A percentile compares a stretch with the other conserved stretches of the same genome.
phyloP scores from a whole-genome alignment of 1,284 basidiomycete genomes.

The Cryptococcus floricola region DNA sequence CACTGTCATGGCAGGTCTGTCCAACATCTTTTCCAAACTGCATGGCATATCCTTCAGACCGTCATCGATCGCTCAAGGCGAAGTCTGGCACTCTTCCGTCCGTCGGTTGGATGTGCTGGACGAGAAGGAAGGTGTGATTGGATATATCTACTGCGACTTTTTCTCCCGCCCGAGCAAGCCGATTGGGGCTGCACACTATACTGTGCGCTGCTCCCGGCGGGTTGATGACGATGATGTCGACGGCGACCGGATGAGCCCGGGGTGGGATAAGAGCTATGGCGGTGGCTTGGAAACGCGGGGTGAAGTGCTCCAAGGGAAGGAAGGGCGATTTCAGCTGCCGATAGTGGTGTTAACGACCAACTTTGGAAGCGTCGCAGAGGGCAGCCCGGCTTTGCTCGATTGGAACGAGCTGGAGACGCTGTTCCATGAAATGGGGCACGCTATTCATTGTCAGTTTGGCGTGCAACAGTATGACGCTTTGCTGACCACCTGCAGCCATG shows the following conservation, averaged over 20 bases:
- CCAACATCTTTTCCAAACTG: slow-evolving; percentile 74
- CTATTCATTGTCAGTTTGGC: slow-evolving; percentile 83
- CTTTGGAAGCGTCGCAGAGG: slow-evolving; percentile 63
- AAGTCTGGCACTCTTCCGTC: slow-evolving; percentile 84
- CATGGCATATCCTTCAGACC: slow-evolving; percentile 78
- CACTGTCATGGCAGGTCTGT: slow-evolving; percentile 79
- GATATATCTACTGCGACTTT: slow-evolving; percentile 92
- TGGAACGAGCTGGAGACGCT: slow-evolving; percentile 95
- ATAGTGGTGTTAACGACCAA: slow-evolving; percentile 89
- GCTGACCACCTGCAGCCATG: slow-evolving; percentile 61
- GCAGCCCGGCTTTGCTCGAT: slow-evolving; percentile 65
- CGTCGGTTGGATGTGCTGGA: slow-evolving; percentile 83
- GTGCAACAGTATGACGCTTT: not conserved
- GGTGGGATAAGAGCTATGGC: slow-evolving; percentile 41
- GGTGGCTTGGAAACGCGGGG: slow-evolving; percentile 40
- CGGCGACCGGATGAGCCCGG: slow-evolving; percentile 55
- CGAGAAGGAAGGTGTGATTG: slow-evolving; percentile 77
- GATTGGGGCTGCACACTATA: slow-evolving; percentile 85
- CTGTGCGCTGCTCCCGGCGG: slow-evolving; percentile 87
- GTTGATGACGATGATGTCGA: slow-evolving; percentile 82
- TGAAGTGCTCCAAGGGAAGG: slow-evolving; percentile 51
- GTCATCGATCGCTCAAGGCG: slow-evolving; percentile 63
- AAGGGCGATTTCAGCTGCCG: slow-evolving; percentile 79
- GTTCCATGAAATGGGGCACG: slow-evolving; percentile 99
- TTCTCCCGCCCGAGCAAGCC: slow-evolving; percentile 83